These are phyloP conservation scores for Nicotiana noctiflora DNA, from an alignment of 257 asterid species.

Conservation along the genomic window DNA sequence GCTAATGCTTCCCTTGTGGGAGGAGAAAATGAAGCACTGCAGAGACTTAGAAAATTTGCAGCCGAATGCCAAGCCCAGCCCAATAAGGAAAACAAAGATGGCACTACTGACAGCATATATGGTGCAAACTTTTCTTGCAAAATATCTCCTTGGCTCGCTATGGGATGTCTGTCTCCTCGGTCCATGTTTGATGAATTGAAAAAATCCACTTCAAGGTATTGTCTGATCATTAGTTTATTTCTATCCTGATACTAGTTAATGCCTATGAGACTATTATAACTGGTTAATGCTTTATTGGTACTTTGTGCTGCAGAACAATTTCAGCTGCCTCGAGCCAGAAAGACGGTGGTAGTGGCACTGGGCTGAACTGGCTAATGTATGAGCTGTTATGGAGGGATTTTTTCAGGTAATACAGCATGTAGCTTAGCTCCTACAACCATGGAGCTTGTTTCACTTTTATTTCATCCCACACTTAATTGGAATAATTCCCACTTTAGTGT, in stretches of 20 bases:
- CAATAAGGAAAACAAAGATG: conserved; percentile 44
- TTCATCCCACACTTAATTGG: background rate
- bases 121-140: conserved; percentile 96
- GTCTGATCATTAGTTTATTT: background rate
- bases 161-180: conserved; percentile 99
- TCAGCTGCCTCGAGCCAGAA: conserved; percentile 52
- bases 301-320: conserved; percentile 38
- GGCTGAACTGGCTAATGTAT: conserved; percentile 90
- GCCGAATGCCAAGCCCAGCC: conserved; percentile 71
- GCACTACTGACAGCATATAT: conserved; percentile 58
- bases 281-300: background rate
- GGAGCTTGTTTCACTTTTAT: background rate
- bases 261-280: background rate
- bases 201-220: conserved; percentile 68
- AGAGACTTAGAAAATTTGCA: conserved; percentile 70
- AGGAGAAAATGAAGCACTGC: conserved; percentile 91
- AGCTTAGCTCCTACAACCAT: background rate
- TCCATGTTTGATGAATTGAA: conserved; percentile 91
- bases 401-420: conserved; percentile 55
- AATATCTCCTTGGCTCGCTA: conserved; percentile 97
- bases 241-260: background rate
- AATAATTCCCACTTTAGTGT: background rate
- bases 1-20: conserved; percentile 73
- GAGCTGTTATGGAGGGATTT: conserved; percentile 98
- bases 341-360: conserved; percentile 49